Base-by-base conservation (phyloP, 495 filamentous ascomycete genomes). In the Cenococcum geophilum region DNA sequence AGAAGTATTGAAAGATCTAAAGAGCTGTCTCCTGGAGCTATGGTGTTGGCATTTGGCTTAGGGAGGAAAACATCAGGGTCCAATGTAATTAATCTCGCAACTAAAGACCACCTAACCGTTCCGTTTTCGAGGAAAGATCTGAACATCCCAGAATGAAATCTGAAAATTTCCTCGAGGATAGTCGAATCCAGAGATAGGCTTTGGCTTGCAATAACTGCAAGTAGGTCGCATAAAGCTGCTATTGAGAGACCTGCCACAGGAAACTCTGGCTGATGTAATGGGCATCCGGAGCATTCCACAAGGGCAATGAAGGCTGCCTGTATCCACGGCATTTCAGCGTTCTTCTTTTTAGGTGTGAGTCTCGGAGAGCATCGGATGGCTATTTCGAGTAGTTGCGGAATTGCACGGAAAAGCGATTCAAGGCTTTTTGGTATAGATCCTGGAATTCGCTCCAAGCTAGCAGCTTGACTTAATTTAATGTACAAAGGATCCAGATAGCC, bases 301-400 rank as follows among this genome's bases (percentile, higher is more conserved):
- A 75, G 60, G 10, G 61, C 63, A 27, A 59, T 53, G 48, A 74
- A 72, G 25, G 71, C 58, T 1, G 59, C 47, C 48, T 76, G 70
- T 22, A 72, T 61, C 74, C 74, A 76, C 18, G 70, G 53, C 43
- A 22, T 57, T 48, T 73, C 68, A 10, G 58, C 59, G n/a, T 42
- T 42, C 9, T 56, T 64, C 23, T 57, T 61, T 51, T 64, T 71
- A 14, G 59, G 62, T 5, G 61, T 69, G 21, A 42, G 51, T 3
- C 51, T 16, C 18, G 64, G 58, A 0, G 60, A 60, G 37, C 59
- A 71, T 36, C 64, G 61, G 11, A 75, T 59, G 0, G 66, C 65
- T 37, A 74, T 54, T 20, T 72, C 68, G 1, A 75, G 64, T 11
- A 76, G 55, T 12, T 47, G 23, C 23, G 74, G 66, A 42, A 71